Base-by-base conservation (phyloP, 2,329 filamentous ascomycete species). In the Clonostachys solani region DNA sequence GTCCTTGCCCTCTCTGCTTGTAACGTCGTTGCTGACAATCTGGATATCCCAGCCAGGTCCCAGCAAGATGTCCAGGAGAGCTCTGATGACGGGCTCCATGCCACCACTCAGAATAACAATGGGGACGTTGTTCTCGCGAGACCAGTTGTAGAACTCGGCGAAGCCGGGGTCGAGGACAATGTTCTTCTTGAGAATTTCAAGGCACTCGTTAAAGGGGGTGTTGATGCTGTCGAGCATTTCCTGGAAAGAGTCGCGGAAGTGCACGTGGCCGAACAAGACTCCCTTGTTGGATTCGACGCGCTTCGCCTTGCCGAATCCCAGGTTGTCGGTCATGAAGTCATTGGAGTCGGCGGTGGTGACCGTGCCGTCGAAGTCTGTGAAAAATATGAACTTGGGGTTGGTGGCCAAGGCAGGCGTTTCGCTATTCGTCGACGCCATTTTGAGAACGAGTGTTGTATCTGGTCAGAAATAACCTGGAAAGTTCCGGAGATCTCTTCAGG, bases 351-450 rank as follows among this genome's bases (percentile, higher is more conserved):
- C 73, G 47, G 76, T 78, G 43, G 92, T 96, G 64, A 96, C 92
- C 46, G 92, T 97, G 60, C 94, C 94, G 69, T 99, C 94, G 64
- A 97, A 97, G 72, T 99, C 94, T 57, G 92, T 96, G 76, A 97
- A 97, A 80, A 99, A 96, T 75, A 99, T 92, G 74, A 89, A 88
- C 71, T 90, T 87, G 45, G 92, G 92, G 64, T 87, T 83, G 49
- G 75, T 83, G 59, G 73, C 73, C 65, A 85, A 70, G 41, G 81
- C 81, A 47, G 81, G 80, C 23, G 81, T 77, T 43, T 72, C 64
- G 48, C 58, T 63, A 40, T 59, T 51, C 23, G 62, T 52, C 47
- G 71, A 72, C 46, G 69, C 71, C 72, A 77, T 76, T 45, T 49
- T 68, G 60, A 36, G 40, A 29, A 29, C 23, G 23, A 29, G 23